phyloP scores from a whole-genome alignment of 2,329 filamentous ascomycete species.

The Penicillium sp. region DNA sequence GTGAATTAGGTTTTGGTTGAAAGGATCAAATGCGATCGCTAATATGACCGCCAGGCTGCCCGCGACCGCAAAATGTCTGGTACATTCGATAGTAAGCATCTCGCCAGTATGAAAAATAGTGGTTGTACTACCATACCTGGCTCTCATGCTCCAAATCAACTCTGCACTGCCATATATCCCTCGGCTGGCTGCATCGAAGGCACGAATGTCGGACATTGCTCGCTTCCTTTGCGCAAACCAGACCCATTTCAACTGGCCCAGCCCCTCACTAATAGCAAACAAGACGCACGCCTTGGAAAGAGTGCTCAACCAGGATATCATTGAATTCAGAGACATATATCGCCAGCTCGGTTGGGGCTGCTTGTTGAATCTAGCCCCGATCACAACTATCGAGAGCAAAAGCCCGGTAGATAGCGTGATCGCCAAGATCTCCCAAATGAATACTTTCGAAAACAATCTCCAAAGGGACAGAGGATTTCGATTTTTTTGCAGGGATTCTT shows the following conservation, averaged over 20 bases:
- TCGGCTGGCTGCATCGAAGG: slow-evolving; percentile 15
- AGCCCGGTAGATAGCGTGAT: not conserved
- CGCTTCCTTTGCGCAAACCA: slow-evolving; percentile 12
- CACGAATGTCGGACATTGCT: slow-evolving; percentile 4
- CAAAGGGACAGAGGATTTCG: not conserved
- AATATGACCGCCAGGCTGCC: slow-evolving; percentile 11
- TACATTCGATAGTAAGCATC: no score
- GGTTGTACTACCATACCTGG: not conserved
- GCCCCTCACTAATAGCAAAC: slow-evolving; percentile 5
- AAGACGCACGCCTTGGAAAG: slow-evolving; percentile 9
- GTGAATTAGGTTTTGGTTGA: slow-evolving; percentile 15
- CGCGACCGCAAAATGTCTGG: slow-evolving; percentile 13
- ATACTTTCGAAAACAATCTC: not conserved
- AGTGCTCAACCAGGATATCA: slow-evolving; percentile 16
- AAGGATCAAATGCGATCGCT: slow-evolving; percentile 15
- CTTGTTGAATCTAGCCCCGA: slow-evolving; percentile 6
- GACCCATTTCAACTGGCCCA: slow-evolving; percentile 18
- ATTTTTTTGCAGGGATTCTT: not conserved
- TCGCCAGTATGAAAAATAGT: not conserved
- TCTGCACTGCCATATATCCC: slow-evolving; percentile 11
- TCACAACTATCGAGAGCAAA: slow-evolving; percentile 6
- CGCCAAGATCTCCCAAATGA: not conserved
- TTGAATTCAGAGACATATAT: slow-evolving; percentile 14
- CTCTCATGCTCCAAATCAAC: slow-evolving; percentile 9
- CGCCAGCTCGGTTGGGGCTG: slow-evolving; percentile 12